phyloP scores from a whole-genome alignment of 106 monocot genomes.

The Xerophyta viscosa region DNA sequence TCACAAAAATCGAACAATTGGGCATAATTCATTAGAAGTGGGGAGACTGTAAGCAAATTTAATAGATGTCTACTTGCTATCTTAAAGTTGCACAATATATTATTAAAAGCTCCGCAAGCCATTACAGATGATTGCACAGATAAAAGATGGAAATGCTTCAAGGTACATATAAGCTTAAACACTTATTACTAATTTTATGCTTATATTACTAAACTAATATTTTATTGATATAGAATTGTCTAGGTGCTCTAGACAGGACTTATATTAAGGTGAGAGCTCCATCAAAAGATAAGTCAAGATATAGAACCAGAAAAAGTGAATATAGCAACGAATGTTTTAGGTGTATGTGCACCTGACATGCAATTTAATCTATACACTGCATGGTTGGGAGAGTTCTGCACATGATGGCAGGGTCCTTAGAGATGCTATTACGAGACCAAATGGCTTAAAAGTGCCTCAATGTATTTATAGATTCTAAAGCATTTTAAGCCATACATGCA shows the following conservation, averaged over 20 bases:
- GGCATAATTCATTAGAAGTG: not conserved
- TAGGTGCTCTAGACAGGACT: not conserved
- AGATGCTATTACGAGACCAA: conserved; percentile 3
- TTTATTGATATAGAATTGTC: not conserved
- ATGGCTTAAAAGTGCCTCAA: not conserved
- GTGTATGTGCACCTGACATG: conserved; percentile 7
- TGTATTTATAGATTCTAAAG: not conserved
- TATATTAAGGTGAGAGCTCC: not conserved
- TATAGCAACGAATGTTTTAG: conserved; percentile 4
- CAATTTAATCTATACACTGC: conserved; percentile 5
- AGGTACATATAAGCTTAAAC: not conserved
- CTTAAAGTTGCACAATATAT: not conserved
- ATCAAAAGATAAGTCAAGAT: not conserved
- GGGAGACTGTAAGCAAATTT: not conserved
- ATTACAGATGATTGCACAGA: not conserved
- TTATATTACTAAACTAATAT: not conserved
- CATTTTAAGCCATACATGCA: not conserved
- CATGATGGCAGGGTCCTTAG: not conserved
- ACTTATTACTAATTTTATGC: not conserved
- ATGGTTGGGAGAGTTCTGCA: conserved; percentile 1
- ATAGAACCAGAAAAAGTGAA: not conserved
- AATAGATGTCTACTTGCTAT: not conserved
- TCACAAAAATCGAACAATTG: not conserved
- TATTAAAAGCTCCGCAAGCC: not conserved
- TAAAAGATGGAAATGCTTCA: not conserved